Conservation (phyloP, 768 basidiomycete species). For the Tricholomella constricta region DNA sequence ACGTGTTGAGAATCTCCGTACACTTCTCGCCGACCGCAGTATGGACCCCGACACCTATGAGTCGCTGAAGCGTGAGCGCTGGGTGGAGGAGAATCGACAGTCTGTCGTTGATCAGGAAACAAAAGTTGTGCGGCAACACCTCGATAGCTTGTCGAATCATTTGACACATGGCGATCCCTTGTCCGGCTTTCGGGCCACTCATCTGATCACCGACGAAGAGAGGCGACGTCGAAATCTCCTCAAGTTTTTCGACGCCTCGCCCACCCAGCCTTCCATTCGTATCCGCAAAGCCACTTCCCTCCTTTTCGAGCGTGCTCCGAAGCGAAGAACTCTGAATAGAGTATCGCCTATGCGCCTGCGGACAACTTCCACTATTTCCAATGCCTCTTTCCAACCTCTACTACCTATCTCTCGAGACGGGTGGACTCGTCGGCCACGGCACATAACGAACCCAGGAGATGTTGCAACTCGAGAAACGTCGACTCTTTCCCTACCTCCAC, state of each 20-base stretch:
- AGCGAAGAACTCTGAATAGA: slow-evolving; percentile 37
- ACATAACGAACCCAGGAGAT: not conserved
- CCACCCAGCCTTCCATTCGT: slow-evolving; percentile 32
- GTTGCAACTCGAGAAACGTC: not conserved
- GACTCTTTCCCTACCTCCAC: not conserved
- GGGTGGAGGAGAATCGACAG: slow-evolving; percentile 52
- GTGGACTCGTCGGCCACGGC: slow-evolving; percentile 8
- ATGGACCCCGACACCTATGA: slow-evolving; percentile 38
- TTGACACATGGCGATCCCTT: not conserved
- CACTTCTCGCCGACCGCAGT: slow-evolving; percentile 37
- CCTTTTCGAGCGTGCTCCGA: slow-evolving; percentile 28
- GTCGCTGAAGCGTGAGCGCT: slow-evolving; percentile 46
- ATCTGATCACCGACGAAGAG: slow-evolving; percentile 26
- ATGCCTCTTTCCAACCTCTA: slow-evolving; percentile 6
- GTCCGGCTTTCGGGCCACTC: slow-evolving; percentile 1
- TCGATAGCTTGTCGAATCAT: slow-evolving; percentile 27
- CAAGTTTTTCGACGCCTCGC: slow-evolving; percentile 38
- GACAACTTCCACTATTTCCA: slow-evolving; percentile 23
- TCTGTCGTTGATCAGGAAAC: slow-evolving; percentile 37
- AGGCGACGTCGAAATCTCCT: slow-evolving; percentile 35
- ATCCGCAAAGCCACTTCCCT: slow-evolving; percentile 26
- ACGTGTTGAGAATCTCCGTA: slow-evolving; percentile 40
- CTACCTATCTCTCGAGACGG: slow-evolving; percentile 17
- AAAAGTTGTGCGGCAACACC: slow-evolving; percentile 35
- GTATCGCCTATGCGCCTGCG: slow-evolving; percentile 36